These are phyloP conservation scores for Neopestalotiopsis sp. DNA, from an alignment of 2,329 filamentous ascomycete genomes.

Conservation along the genomic window DNA sequence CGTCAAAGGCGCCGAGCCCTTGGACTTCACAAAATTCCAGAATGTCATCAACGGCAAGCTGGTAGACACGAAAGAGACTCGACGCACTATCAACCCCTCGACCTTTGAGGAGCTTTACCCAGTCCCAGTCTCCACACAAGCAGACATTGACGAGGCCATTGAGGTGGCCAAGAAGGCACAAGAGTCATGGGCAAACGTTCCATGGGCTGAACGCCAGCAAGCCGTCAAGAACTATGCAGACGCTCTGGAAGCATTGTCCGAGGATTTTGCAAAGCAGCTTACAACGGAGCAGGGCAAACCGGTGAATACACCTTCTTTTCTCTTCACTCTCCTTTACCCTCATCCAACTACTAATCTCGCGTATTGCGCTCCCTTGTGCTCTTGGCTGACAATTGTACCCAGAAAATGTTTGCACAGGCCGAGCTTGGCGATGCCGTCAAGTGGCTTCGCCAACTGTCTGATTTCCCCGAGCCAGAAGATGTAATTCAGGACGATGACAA, in stretches of 20 bases:
- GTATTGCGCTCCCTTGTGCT: background rate
- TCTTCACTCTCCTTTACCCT: background rate
- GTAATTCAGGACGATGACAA: slow-evolving; percentile 51
- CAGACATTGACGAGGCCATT: slow-evolving; percentile 58
- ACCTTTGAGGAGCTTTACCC: slow-evolving; percentile 53
- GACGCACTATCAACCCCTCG: slow-evolving; percentile 57
- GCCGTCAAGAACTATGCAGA: slow-evolving; percentile 28
- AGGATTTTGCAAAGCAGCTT: slow-evolving; percentile 23
- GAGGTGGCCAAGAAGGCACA: slow-evolving; percentile 52
- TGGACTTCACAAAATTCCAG: slow-evolving; percentile 46
- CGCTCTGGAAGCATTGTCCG: slow-evolving; percentile 23
- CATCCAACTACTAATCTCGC: background rate
- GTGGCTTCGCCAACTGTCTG: background rate
- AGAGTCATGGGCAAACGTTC: slow-evolving; percentile 47
- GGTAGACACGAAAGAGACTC: slow-evolving; percentile 47
- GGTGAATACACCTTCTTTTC: slow-evolving; percentile 14
- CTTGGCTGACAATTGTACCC: background rate
- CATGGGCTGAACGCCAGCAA: slow-evolving; percentile 38
- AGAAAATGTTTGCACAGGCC: slow-evolving; percentile 32
- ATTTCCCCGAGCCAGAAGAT: slow-evolving; percentile 38
- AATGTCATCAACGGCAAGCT: slow-evolving; percentile 59
- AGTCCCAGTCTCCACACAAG: slow-evolving; percentile 53
- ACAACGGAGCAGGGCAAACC: slow-evolving; percentile 27
- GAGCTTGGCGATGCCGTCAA: slow-evolving; percentile 19
- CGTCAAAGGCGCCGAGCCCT: background rate